Conservation (phyloP, 768 basidiomycete species). For the Rhodotorula sphaerocarpa region DNA sequence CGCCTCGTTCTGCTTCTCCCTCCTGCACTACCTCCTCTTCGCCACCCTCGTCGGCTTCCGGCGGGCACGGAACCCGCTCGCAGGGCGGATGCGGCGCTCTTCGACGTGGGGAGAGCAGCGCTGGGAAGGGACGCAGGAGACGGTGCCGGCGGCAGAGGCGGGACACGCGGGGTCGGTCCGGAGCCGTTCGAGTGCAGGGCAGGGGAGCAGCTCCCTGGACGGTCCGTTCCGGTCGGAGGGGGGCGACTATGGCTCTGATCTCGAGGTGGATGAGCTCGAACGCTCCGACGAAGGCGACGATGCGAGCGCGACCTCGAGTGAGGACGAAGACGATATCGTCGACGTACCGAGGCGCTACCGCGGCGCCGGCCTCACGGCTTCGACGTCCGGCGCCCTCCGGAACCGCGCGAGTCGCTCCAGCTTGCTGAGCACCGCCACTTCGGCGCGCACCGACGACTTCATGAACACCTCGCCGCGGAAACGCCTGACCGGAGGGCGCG, state of each 20-base stretch:
- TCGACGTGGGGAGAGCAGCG: conserved; percentile 8
- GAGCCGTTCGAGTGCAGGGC: neutral
- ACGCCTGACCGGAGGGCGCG: neutral
- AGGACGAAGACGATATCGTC: conserved; percentile 27
- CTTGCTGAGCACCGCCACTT: neutral
- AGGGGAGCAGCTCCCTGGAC: too few species aligned
- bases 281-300: neutral
- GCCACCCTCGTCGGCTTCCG: conserved; percentile 16
- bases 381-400: neutral
- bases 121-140: conserved; percentile 19
- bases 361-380: neutral
- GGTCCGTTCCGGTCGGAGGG: neutral
- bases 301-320: neutral
- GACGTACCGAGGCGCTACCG: conserved; percentile 12
- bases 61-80: conserved; percentile 2
- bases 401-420: conserved; percentile 12
- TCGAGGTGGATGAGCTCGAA: neutral
- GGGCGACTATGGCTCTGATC: neutral
- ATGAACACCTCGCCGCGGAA: accelerated
- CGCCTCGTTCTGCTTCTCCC: conserved; percentile 15
- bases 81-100: neutral
- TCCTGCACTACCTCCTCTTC: conserved; percentile 22
- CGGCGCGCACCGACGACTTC: neutral
- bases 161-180: neutral
- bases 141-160: neutral